Conservation (phyloP, 1,139 yeast species). For the Lodderomyces jiufengensis region DNA sequence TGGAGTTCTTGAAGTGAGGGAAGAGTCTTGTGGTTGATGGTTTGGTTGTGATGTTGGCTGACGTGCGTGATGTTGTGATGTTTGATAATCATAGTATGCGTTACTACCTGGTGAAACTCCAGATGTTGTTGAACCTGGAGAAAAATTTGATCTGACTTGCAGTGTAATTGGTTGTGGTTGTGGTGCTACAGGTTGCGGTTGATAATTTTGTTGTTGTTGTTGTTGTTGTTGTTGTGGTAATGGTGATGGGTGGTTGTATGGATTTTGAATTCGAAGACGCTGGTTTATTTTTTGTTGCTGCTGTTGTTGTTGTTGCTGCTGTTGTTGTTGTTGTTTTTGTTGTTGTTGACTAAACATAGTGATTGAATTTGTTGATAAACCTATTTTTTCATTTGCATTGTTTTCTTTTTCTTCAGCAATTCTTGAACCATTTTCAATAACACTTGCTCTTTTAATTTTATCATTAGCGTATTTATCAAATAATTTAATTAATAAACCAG, state of each 20-base stretch:
- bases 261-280: conserved; percentile 1
- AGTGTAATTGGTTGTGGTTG: conserved; percentile 6
- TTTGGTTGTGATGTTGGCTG: conserved; percentile 4
- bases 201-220: conserved; percentile 8
- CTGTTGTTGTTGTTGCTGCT: conserved; percentile 5
- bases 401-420: conserved; percentile 39
- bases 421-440: conserved; percentile 39
- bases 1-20: conserved; percentile 10
- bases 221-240: conserved; percentile 5
- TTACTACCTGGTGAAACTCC: conserved; percentile 33
- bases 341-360: conserved; percentile 2
- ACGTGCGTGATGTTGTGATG: conserved; percentile 9
- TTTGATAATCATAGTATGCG: conserved; percentile 17
- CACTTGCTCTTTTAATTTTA: conserved; percentile 40
- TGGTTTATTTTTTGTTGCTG: conserved; percentile 7
- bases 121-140: conserved; percentile 20
- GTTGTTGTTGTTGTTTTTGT: conserved; percentile 4
- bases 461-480: conserved; percentile 48
- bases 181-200: conserved; percentile 5
- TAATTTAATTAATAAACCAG: conserved; percentile 37
- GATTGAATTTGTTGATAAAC: conserved; percentile 1
- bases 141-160: conserved; percentile 6
- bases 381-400: conserved; percentile 6
- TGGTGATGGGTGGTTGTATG: conserved; percentile 1
- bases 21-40: conserved; percentile 1